A percentile compares a stretch with the other conserved stretches of the same genome.
Evolutionary conservation across 371 early-diverging fungal species (phyloP).

Genomic region (Conidiobolus coronatus): DNA sequence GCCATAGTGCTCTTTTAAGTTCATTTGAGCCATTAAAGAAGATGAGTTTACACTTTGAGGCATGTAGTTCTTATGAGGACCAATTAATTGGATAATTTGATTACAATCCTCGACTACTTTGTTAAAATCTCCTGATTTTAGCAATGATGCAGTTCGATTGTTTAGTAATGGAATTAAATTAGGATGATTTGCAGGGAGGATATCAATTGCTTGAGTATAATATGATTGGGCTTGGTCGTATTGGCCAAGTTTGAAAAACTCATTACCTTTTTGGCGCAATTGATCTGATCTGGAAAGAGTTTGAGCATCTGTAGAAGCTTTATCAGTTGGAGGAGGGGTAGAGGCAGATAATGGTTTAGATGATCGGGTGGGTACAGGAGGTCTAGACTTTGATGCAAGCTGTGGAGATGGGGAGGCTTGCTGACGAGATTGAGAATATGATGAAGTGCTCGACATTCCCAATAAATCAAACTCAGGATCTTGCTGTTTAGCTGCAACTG

Average conservation of each 20-base stretch:
- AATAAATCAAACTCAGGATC: not conserved
- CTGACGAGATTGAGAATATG: not conserved
- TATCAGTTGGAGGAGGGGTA: constrained; percentile 9
- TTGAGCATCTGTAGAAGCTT: constrained; percentile 7
- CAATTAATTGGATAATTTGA: constrained; percentile 17
- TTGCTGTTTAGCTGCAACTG: not conserved
- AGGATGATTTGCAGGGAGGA: constrained; percentile 29
- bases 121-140: constrained; percentile 68
- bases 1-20: constrained; percentile 28
- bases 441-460: not conserved
- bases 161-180: constrained; percentile 40
- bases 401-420: not conserved
- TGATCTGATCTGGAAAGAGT: constrained; percentile 14
- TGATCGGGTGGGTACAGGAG: constrained; percentile 1
- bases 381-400: not conserved
- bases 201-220: constrained; percentile 44
- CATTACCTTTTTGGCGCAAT: constrained; percentile 47
- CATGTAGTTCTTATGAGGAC: constrained; percentile 11
- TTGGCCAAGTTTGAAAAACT: constrained; percentile 66
- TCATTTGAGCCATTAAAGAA: constrained; percentile 13
- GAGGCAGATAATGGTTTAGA: not conserved
- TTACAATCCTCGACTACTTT: constrained; percentile 40
- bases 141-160: constrained; percentile 67
- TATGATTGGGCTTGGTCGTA: constrained; percentile 50
- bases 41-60: constrained; percentile 2